Evolutionary conservation across 495 filamentous ascomycete genomes (phyloP), one percentile per base, ranked within the genome.

Genomic region (Podospora appendiculata): DNA sequence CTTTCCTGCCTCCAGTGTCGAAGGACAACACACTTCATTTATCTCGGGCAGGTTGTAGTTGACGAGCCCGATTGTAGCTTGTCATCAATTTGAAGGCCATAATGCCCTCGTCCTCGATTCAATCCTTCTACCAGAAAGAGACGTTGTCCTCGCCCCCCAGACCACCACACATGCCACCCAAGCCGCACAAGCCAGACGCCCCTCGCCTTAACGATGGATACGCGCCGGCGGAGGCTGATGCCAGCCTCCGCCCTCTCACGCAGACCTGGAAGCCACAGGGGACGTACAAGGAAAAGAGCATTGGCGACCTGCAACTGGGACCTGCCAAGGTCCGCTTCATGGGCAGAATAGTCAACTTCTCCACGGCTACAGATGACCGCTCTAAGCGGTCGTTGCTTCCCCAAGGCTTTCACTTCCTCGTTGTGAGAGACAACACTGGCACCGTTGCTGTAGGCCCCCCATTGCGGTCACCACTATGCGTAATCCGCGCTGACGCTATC

Each of bases 321-420:
- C 76, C 77, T 0, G 56, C 58, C 32, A 70, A 69, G 35, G 73
- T 84, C 13, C 66, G 70, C 7, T 75, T 86, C 48, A 72, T 65
- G 34, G 84, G 79, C n/a, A 70, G 83, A 49, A 57, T 87, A 10
- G 80, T 79, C 13, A 85, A 85, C 51, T 67, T 83, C 47, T 74
- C 62, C 43, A 74, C 51, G 13, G n/a, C 76, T 46, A 11, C 2
- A 10, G 62, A 57, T 19, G 65, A 68, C 36, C 72, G 74, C 0
- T 62, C 66, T 33, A 44, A 50, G 10, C 56, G 57, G 33, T 52
- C 59, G 35, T 39, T 53, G 14, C 66, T 58, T 18, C 52, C 57
- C 8, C 54, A 43, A 45, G 79, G 80, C 1, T 80, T 71, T 60
- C 66, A 82, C 41, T 78, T 76, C 36, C 50, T 85, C 14, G 68